Evolutionary conservation across 2,329 filamentous ascomycete species (phyloP), one percentile per base, ranked within the genome.

Genomic region (Sclerotinia borealis): DNA sequence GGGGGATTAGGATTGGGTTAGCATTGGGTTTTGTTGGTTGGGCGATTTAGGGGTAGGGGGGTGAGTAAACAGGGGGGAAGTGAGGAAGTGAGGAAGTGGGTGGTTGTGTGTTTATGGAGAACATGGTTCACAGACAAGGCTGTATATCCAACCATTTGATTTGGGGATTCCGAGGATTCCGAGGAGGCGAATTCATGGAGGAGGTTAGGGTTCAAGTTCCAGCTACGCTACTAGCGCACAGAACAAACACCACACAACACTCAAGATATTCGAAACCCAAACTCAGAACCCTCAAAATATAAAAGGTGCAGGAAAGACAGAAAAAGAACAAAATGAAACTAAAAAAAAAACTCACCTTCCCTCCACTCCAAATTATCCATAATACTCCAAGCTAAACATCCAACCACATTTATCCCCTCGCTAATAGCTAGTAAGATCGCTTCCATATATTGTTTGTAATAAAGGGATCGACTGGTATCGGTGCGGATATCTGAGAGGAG

Each of bases 301-400:
- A n/a, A n/a, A n/a, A n/a, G 37, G 37, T 2, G 49, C 4, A 15
- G 5, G 17, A 29, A 11, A 22, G 31, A n/a, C 3, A 10, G 27
- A 4, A 25, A 4, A 11, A 8, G 36, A 27, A 25, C 11, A 47
- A 15, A 9, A 5, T 1, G n/a, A 11, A 22, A 25, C n/a, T n/a
- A 36, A 29, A 27, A 34, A 5, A 15, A 39, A 37, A 51, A 52
- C 63, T 27, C 4, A 65, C 63, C 63, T 4, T 15, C 3, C 45
- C 89, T 87, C 71, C 71, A 72, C 58, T 72, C 71, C 31, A 72
- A 54, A 66, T 71, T 72, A 66, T 96, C 91, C 81, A 95, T 83
- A 66, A 95, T 82, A 74, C 86, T 90, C 91, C 91, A 96, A n/a
- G 89, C 91, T 79, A 93, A 85, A 77, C 93, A 95, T 9, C 87